Evolutionary conservation across 2,329 filamentous ascomycete species (phyloP).

Genomic region (Diplodia sapinea): DNA sequence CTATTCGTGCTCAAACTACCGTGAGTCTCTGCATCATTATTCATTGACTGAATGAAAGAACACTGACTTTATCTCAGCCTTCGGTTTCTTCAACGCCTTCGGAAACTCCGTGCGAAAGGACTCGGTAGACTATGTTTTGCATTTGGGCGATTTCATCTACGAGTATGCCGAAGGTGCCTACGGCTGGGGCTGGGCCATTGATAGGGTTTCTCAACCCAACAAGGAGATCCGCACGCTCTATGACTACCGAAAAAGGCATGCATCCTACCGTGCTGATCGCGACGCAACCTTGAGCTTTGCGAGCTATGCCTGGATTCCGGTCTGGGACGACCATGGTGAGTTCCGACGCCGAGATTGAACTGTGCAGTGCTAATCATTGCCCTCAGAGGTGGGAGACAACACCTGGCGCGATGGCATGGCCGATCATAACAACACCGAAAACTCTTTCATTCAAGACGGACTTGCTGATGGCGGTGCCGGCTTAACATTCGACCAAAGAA

Average conservation of each 20-base stretch:
- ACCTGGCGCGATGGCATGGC: slow-evolving; percentile 49
- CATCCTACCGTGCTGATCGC: slow-evolving; percentile 49
- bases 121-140: slow-evolving; percentile 50
- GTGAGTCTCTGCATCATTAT: slow-evolving; percentile 44
- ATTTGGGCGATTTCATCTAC: slow-evolving; percentile 54
- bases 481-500: slow-evolving; percentile 51
- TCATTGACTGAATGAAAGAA: background rate
- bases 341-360: background rate
- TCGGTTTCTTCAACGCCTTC: slow-evolving; percentile 58
- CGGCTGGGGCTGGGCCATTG: slow-evolving; percentile 44
- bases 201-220: slow-evolving; percentile 43
- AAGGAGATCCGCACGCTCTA: slow-evolving; percentile 51
- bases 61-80: slow-evolving; percentile 38
- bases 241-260: slow-evolving; percentile 52
- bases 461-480: slow-evolving; percentile 33
- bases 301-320: slow-evolving; percentile 52
- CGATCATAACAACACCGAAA: slow-evolving; percentile 52
- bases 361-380: background rate
- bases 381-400: slow-evolving; percentile 50
- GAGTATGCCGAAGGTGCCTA: slow-evolving; percentile 49
- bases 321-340: slow-evolving; percentile 46
- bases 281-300: slow-evolving; percentile 50
- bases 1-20: slow-evolving; percentile 74
- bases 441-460: slow-evolving; percentile 48
- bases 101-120: slow-evolving; percentile 50